Evolutionary conservation across 768 basidiomycete genomes (phyloP), one percentile per base, ranked within the genome.

Genomic region (Mycena metata): DNA sequence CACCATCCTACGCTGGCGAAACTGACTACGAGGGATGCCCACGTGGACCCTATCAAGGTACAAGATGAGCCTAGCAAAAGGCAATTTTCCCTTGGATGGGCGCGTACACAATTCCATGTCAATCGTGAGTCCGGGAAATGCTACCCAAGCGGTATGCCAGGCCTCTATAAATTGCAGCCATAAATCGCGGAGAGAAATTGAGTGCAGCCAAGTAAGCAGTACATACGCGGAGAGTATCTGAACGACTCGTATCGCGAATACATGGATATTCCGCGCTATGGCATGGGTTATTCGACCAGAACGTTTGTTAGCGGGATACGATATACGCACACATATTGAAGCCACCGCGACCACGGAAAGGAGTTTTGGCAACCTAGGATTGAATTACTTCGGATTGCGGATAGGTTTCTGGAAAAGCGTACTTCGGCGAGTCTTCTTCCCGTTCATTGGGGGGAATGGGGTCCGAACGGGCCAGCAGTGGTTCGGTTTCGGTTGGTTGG

Each of bases 1-100:
- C 66, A 67, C 66, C 66, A 67, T 6, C 66, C 66, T 7, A 67
- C 42, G 5, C 30, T 62, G 6, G 24, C n/a, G 24, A 67, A 67
- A 55, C 60, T 57, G 42, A 67, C 54, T 2, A 62, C 55, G 5
- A 56, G 11, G 9, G 60, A 57, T 0, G 60, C 66, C 5, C 21
- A 62, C 23, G 46, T 67, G 2, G 66, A 39, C 58, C 36, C 66
- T 67, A 30, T 12, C 3, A 16, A 13, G 15, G 23, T 4, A 12
- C 3, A 17, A 17, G 17, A 33, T 46, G 2, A 24, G 33, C 12
- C n/a, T n/a, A 7, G 2, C 17, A 26, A 39, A 39, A 39, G 39
- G 10, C 5, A 10, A 39, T 5, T 15, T 39, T n/a, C n/a, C 16
- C 10, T n/a, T 26, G 8, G 47, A 33, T 8, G 8, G 45, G 6